Conservation (phyloP, 208 protist genomes). For the Paratrypanosoma confusum region DNA sequence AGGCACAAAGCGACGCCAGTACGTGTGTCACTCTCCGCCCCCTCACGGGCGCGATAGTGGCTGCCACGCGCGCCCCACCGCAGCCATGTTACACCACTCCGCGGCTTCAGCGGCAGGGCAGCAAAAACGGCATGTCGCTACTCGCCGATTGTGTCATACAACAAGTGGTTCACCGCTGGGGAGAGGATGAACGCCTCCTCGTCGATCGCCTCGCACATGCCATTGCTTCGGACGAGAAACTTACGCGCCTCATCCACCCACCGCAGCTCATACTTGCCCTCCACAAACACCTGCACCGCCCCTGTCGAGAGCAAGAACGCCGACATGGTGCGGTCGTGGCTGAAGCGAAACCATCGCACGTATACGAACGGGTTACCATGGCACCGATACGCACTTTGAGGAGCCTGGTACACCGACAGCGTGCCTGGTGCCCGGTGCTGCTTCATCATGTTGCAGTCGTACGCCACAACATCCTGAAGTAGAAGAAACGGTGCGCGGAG, state of each 20-base stretch:
- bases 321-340: constrained; percentile 41
- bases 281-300: constrained; percentile 71
- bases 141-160: constrained; percentile 52
- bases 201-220: constrained; percentile 76
- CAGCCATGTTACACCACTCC: too few species aligned
- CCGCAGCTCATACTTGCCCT: constrained; percentile 71
- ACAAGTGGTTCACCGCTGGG: constrained; percentile 45
- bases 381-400: constrained; percentile 48
- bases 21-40: too few species aligned
- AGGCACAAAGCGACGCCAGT: too few species aligned
- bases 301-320: constrained; percentile 81
- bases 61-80: too few species aligned
- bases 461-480: constrained; percentile 56
- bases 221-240: constrained; percentile 73
- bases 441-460: constrained; percentile 75
- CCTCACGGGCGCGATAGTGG: too few species aligned
- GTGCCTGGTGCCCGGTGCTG: constrained; percentile 73
- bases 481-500: constrained; percentile 34
- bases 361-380: constrained; percentile 65
- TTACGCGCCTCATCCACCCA: constrained; percentile 76
- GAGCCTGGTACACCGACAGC: constrained; percentile 63
- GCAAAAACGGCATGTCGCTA: too few species aligned
- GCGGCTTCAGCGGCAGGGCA: too few species aligned
- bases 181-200: constrained; percentile 46
- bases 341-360: constrained; percentile 84